Conservation (phyloP, 75 land plant genomes). For the Isoetes taiwanensis region DNA sequence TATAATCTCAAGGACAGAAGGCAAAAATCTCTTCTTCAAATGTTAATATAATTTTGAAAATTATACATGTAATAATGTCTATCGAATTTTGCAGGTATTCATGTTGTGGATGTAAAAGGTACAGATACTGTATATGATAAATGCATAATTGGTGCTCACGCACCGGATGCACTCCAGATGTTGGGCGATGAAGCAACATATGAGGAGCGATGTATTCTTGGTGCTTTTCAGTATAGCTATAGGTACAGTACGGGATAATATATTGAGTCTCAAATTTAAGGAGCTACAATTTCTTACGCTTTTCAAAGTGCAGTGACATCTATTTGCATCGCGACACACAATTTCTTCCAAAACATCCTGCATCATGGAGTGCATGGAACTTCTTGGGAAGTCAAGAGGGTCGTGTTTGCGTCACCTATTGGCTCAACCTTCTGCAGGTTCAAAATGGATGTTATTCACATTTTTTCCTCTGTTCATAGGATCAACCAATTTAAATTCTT, state of each 20-base stretch:
- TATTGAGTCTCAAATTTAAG: background rate
- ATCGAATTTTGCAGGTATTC: slow-evolving; percentile 53
- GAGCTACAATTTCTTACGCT: background rate
- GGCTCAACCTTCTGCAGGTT: slow-evolving; percentile 95
- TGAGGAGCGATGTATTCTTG: slow-evolving; percentile 65
- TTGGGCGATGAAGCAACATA: slow-evolving; percentile 58
- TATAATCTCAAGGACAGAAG: slow-evolving; percentile 37
- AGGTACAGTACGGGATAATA: slow-evolving; percentile 57
- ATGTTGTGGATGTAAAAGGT: slow-evolving; percentile 35
- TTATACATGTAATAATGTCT: background rate
- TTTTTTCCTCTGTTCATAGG: background rate
- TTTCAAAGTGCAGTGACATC: slow-evolving; percentile 47
- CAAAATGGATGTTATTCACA: slow-evolving; percentile 2
- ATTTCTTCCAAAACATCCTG: slow-evolving; percentile 64
- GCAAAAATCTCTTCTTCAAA: slow-evolving; percentile 18
- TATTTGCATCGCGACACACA: slow-evolving; percentile 65
- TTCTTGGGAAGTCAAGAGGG: slow-evolving; percentile 51
- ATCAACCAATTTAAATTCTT: background rate
- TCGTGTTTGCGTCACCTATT: slow-evolving; percentile 72
- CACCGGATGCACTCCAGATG: slow-evolving; percentile 77
- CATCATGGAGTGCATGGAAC: slow-evolving; percentile 98
- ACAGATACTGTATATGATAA: slow-evolving; percentile 37
- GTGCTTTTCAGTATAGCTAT: slow-evolving; percentile 78
- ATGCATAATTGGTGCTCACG: slow-evolving; percentile 72
- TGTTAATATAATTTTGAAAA: background rate